Evolutionary conservation across 352 stramenopile species (phyloP), one percentile per base, ranked within the genome.

Genomic region (Globisporangium polare): DNA sequence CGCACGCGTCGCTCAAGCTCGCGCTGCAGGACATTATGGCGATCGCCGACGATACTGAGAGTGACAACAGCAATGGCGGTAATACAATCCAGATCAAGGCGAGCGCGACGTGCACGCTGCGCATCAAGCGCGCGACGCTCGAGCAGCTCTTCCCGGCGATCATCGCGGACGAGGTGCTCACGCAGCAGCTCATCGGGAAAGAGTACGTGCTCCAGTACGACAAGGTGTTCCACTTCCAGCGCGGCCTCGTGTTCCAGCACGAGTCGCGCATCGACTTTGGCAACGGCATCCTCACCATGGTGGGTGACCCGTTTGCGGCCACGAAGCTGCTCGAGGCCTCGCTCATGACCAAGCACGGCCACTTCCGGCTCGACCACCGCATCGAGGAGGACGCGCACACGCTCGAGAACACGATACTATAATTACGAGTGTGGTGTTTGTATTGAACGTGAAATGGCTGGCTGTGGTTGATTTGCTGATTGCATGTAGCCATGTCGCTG

Each of bases 171-270:
- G 80, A 89, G 66, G 60, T 55, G 37, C 69, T 88, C 37, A 62
- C 69, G 8, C 77, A 89, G 54, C 52, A 68, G 51, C 66, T 89
- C 13, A 83, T 88, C 33, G 80, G 78, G 33, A 78, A 82, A 33
- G 71, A 80, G 58, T 88, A 88, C 53, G 59, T 64, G 42, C 71
- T 89, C 26, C 72, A 82, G 59, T 88, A 90, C 67, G 77, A 88
- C 62, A 90, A 88, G 55, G 77, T 86, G 4, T 88, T 90, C 56
- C 78, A 90, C 49, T 86, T 90, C 52, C 55, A 67, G 20, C 52
- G 67, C 42, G 71, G 73, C 1, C 63, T 63, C 27, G 68, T 90
- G 18, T 86, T 86, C 58, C 78, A 88, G 63, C 76, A 88, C 58
- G 78, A 88, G 35, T 75, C 69, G 1, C 69, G 72, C 33, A 63